Conservation (phyloP, 2,329 filamentous ascomycete genomes). For the Alternaria panax region DNA sequence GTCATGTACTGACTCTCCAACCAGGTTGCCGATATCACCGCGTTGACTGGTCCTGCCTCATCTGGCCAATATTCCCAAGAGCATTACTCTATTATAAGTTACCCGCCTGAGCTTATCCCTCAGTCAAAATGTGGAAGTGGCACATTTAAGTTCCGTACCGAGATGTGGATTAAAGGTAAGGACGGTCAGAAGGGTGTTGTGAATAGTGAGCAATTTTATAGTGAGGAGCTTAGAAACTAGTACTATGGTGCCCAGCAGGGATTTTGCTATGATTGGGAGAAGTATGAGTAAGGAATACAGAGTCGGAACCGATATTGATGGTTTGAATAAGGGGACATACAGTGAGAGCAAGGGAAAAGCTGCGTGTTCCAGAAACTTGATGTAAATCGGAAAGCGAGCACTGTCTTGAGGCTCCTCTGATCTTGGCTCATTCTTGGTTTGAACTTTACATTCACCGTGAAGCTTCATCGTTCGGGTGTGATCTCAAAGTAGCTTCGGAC, state of each 20-base stretch:
- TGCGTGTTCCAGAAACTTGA: not conserved
- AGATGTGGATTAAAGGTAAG: constrained; percentile 18
- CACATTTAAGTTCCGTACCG: constrained; percentile 22
- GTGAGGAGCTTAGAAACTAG: constrained; percentile 7
- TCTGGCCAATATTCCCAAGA: constrained; percentile 10
- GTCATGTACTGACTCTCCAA: not conserved
- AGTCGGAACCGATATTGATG: no score
- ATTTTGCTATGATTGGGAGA: constrained; percentile 29
- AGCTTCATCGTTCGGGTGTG: not conserved
- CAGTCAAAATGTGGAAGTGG: constrained; percentile 19
- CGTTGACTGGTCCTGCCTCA: constrained; percentile 13
- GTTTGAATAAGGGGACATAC: not conserved
- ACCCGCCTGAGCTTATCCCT: constrained; percentile 13
- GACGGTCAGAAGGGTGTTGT: constrained; percentile 18
- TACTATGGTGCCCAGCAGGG: constrained; percentile 28
- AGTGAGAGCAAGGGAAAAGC: not conserved
- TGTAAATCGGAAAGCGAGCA: not conserved
- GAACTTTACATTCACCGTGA: not conserved
- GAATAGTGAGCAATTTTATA: constrained; percentile 15
- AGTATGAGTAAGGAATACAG: constrained; percentile 10
- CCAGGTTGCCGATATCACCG: constrained; percentile 18
- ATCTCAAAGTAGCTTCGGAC: not conserved
- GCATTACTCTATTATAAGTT: constrained; percentile 7
- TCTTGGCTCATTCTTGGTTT: not conserved
- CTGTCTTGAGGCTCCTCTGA: not conserved